Conservation (phyloP, 2,329 filamentous ascomycete genomes). For the Calonectria naviculata region DNA sequence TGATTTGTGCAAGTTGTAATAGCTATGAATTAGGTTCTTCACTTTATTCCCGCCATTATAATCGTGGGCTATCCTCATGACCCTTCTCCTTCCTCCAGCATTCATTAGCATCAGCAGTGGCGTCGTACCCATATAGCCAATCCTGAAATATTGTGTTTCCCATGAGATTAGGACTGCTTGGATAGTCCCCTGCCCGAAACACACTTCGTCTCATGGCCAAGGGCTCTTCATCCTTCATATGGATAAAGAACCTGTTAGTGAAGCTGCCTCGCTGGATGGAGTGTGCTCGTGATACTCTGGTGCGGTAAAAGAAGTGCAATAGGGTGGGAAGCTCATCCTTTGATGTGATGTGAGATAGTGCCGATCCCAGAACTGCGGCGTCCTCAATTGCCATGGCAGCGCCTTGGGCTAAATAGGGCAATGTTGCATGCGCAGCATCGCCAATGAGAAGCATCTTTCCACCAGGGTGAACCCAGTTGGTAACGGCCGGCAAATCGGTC, state of each 20-base stretch:
- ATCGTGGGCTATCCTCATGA: background rate
- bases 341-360: background rate
- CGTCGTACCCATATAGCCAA: conserved; percentile 20
- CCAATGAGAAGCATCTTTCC: conserved; percentile 19
- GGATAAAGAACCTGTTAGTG: conserved; percentile 17
- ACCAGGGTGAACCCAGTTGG: conserved; percentile 17
- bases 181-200: conserved; percentile 13
- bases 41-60: background rate
- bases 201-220: conserved; percentile 8
- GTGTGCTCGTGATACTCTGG: conserved; percentile 4
- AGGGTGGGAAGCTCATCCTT: background rate
- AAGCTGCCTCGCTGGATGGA: conserved; percentile 17
- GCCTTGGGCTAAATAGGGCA: conserved; percentile 12
- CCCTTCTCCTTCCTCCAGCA: conserved; percentile 8
- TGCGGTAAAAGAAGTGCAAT: conserved; percentile 12
- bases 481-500: conserved; percentile 7
- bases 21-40: background rate
- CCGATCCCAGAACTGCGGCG: conserved; percentile 3
- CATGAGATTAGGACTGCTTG: conserved; percentile 16
- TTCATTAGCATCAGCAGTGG: background rate
- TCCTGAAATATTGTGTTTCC: conserved; percentile 18
- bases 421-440: conserved; percentile 16
- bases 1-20: too few relatives aligned
- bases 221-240: conserved; percentile 14
- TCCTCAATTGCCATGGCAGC: conserved; percentile 20